phyloP scores from a whole-genome alignment of 2,329 filamentous ascomycete genomes.

The Cladorrhinum sp. region DNA sequence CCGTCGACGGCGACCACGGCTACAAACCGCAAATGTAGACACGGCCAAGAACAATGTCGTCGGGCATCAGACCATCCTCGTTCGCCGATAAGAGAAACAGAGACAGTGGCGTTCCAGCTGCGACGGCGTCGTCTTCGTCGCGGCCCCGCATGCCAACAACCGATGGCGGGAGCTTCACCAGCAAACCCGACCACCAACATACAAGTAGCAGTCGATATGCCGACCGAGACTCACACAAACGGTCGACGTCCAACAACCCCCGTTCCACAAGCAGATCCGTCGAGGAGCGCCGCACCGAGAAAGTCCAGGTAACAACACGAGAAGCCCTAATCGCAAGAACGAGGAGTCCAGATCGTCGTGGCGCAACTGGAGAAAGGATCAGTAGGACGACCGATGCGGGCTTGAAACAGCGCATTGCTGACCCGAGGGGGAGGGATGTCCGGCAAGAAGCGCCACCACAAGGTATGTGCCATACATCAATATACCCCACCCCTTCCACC shows the following conservation, averaged over 20 bases:
- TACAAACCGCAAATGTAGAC: conserved; percentile 27
- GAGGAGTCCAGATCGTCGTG: conserved; percentile 54
- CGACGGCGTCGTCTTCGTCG: conserved; percentile 18
- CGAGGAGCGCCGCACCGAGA: conserved; percentile 57
- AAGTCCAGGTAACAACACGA: conserved; percentile 52
- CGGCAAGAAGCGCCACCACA: conserved; percentile 46
- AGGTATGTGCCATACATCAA: conserved; percentile 38
- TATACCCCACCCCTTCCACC: background rate
- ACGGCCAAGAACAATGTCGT: conserved; percentile 26
- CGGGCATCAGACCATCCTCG: conserved; percentile 27
- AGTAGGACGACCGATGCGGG: conserved; percentile 32
- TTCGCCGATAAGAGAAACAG: conserved; percentile 28
- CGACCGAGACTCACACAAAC: conserved; percentile 47
- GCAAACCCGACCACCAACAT: background rate
- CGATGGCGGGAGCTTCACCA: conserved; percentile 7
- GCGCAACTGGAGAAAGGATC: conserved; percentile 36
- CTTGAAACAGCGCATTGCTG: conserved; percentile 42
- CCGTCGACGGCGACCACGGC: conserved; percentile 2
- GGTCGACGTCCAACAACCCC: conserved; percentile 55
- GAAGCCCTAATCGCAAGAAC: conserved; percentile 60
- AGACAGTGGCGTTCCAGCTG: conserved; percentile 21
- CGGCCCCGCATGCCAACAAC: conserved; percentile 28
- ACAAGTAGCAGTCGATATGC: background rate
- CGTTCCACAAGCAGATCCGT: conserved; percentile 47
- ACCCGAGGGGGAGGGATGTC: conserved; percentile 44